Base-by-base conservation (phyloP, 2,329 filamentous ascomycete genomes). In the Xylariaceae sp. region DNA sequence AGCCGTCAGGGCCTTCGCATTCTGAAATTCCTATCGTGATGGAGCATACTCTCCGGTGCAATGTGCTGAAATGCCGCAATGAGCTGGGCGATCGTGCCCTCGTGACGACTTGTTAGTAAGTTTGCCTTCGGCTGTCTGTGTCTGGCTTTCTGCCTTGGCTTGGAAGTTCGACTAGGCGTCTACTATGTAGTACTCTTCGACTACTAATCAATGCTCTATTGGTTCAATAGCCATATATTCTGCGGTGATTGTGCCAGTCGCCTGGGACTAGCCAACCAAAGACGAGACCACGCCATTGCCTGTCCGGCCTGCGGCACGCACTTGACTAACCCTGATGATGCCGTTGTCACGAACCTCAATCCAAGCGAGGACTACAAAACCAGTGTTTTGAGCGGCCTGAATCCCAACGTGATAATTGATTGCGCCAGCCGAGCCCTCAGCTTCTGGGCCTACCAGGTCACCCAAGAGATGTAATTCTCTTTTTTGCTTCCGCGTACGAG, bases 301-400 rank as follows among this genome's bases (percentile, higher is more conserved):
- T 97, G 91, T 67, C 91, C 90, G 51, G 89, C 88, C 30, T 97
- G 92, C 67, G 76, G 81, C 35, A 80, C 83, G 2, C 76, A 77
- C 6, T 78, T 96, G 2, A 73, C 75, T 6, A 87, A 86, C 59
- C 83, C 83, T 0, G 87, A 95, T 62, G 89, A 95, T 72, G 88
- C 85, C 3, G 83, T 88, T 7, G 76, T 86, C 26, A 81, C 86
- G 1, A 79, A 84, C 32, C 76, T 96, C 41, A 88, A 86, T 57
- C 90, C 90, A 0, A 85, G 84, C 0, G 91, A 96, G 65, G 90
- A 95, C 61, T 95, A 94, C 76, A 95, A 95, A 71, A 90, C 88
- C 0, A 91, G 86, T 57, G 81, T 95, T 0, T 76, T 96, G 8
- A 90, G 88, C 65, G 92, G 92, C 0, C 73, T 96, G 1, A 88